Conservation (phyloP, 371 early-diverging fungal genomes). For the Mycotypha africana region DNA sequence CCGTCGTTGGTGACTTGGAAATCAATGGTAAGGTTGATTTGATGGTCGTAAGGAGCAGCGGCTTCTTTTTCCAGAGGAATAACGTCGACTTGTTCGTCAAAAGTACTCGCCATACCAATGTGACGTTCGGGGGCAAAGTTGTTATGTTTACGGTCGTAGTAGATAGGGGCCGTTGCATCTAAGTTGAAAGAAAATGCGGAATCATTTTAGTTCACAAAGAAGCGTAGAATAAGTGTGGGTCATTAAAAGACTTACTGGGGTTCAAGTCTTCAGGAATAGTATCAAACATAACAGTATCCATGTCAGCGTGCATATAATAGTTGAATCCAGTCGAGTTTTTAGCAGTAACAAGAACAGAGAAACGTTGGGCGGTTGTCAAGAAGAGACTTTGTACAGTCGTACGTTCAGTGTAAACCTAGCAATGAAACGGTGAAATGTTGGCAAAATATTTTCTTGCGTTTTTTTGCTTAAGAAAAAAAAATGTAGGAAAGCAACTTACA, state of each 20-base stretch:
- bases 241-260: not conserved
- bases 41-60: constrained; percentile 33
- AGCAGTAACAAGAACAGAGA: constrained; percentile 67
- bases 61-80: constrained; percentile 29
- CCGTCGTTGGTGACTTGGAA: constrained; percentile 63
- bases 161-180: constrained; percentile 44
- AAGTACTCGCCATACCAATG: constrained; percentile 20
- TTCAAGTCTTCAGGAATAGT: constrained; percentile 46
- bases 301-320: constrained; percentile 64
- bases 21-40: constrained; percentile 45
- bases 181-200: not conserved
- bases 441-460: no score
- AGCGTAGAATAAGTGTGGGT: not conserved
- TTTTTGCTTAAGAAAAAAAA: no score
- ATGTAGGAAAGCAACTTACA: constrained; percentile 17
- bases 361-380: constrained; percentile 60
- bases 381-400: constrained; percentile 43
- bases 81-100: constrained; percentile 43
- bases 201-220: no score
- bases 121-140: constrained; percentile 29
- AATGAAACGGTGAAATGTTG: not conserved
- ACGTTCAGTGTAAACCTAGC: constrained; percentile 23
- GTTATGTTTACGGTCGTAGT: constrained; percentile 33
- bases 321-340: constrained; percentile 53
- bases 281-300: constrained; percentile 73